Evolutionary conservation across 2,329 filamentous ascomycete genomes (phyloP).

Genomic region (Westerdykella ornata): DNA sequence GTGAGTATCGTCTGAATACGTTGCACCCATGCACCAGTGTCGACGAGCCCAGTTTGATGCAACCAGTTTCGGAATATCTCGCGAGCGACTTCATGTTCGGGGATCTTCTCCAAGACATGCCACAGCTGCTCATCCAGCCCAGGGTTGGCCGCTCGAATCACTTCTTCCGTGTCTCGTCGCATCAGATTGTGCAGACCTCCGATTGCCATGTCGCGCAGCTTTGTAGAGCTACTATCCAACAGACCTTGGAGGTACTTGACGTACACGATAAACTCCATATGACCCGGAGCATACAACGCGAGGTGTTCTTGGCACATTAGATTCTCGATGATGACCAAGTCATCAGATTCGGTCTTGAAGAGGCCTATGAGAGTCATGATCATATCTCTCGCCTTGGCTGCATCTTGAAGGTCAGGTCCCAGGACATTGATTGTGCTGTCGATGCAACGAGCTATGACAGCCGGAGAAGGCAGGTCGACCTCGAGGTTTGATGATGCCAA

Average conservation of each 20-base stretch:
- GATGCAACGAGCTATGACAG: constrained; percentile 78
- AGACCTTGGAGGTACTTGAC: constrained; percentile 75
- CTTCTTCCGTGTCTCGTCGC: constrained; percentile 81
- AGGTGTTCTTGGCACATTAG: constrained; percentile 83
- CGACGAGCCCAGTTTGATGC: constrained; percentile 73
- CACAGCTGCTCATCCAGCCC: constrained; percentile 88
- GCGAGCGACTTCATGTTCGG: constrained; percentile 70
- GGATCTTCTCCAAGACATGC: constrained; percentile 74
- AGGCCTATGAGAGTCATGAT: constrained; percentile 80
- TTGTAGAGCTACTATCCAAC: constrained; percentile 60
- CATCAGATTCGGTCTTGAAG: constrained; percentile 68
- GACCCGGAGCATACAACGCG: constrained; percentile 80
- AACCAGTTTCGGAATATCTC: constrained; percentile 92
- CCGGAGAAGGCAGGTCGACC: constrained; percentile 72
- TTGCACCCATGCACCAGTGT: constrained; percentile 80
- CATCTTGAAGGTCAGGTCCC: constrained; percentile 88
- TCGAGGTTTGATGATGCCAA: constrained; percentile 85
- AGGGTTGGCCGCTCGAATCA: constrained; percentile 65
- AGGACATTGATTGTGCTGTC: constrained; percentile 96
- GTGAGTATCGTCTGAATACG: constrained; percentile 83
- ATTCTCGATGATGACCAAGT: constrained; percentile 66
- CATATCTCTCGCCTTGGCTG: constrained; percentile 83
- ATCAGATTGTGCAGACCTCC: constrained; percentile 91
- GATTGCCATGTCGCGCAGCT: constrained; percentile 72
- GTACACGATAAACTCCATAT: constrained; percentile 78